Base-by-base conservation (phyloP, 83 land plant genomes). In the Picea engelmannii region DNA sequence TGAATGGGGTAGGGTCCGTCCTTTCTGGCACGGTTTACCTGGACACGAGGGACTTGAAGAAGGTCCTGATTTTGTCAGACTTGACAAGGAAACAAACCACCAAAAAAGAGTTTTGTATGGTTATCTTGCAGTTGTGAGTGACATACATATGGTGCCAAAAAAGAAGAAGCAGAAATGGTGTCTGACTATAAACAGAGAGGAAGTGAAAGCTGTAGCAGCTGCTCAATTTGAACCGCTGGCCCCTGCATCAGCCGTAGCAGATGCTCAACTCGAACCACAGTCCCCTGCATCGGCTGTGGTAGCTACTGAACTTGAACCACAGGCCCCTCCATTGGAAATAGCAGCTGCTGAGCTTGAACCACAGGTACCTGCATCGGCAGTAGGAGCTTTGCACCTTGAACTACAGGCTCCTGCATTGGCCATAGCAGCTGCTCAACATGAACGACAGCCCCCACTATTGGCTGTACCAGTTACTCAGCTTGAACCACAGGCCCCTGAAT, bases 21-120 rank as follows among this genome's bases (percentile, higher is more conserved):
- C 84, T 42, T 60, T 84, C 59, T 84, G 86, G 86, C 86, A 84
- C 75, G 83, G 86, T 25, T 77, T 84, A 69, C 86, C 86, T 80
- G 86, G 86, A 38, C 83, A 80, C 25, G 86, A 84, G 18, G 86
- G 42, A 27, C 47, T 80, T 31, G 66, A 80, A 47, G 86, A 84
- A 61, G 83, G 86, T 25, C 83, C 86, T 8, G 83, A 84, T 61
- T 70, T 84, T 23, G 74, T 81, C 24, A 83, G 86, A 31, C 3
- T 69, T 67, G 86, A 84, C 60, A 24, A 80, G 44, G 79, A 68
- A 27, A 70, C 77, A 17, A 80, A 80, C 7, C n/a, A 42, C 31
- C 35, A 69, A 59, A 80, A 62, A 42, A 80, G 86, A 70, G 86
- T 84, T 21, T 74, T 84, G 77, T 84, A 84, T 73, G 86, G 86